Evolutionary conservation across 345 rosid genomes (phyloP), one percentile per base, ranked within the genome.

Genomic region (Populus alba): DNA sequence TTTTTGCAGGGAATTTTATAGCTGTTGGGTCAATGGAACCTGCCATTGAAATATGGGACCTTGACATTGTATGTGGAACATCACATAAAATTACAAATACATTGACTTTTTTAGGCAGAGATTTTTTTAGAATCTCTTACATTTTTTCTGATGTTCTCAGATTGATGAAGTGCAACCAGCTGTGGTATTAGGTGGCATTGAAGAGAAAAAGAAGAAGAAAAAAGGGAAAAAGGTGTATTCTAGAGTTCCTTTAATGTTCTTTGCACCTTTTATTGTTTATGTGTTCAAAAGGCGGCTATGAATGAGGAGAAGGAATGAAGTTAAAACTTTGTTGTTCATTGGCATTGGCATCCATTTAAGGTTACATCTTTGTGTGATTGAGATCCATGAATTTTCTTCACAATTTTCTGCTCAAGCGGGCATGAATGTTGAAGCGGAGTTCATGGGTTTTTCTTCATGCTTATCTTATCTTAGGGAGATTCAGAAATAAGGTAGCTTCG

Each of bases 1-100:
- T 66, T 8, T 76, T 83, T 73, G 67, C 90, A 96, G 99, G 98
- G 74, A 96, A 92, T 86, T 94, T 94, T 78, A 66, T 96, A 45
- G 97, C 99, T 73, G 86, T 96, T 83, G 98, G 99, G 79, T 92
- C 94, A 76, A 90, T 90, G 94, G 99, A 87, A 6, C 94, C 97
- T 15, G 79, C 94, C 12, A 94, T 92, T 51, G 98, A 96, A 76
- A 91, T 96, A 87, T 94, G 98, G 98, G 97, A 96, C 81, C 95
- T 96, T 79, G 97, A 96, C 82, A 82, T 87, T 86, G 98, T 92
- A 91, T 67, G 96, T 87, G 71, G 47, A 68, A 55, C 37, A 47
- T 68, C 38, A 68, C 23, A 29, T 66, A 10, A 37, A 65, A n/a
- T 22, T 25, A 20, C 68, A 66, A 23, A 27, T 43, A 82, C 7